Percentiles rank a stretch among this genome's conserved stretches.
These are phyloP conservation scores for Xylariaceae sp. DNA, from an alignment of 2,329 filamentous ascomycete species.

Conservation along the genomic window DNA sequence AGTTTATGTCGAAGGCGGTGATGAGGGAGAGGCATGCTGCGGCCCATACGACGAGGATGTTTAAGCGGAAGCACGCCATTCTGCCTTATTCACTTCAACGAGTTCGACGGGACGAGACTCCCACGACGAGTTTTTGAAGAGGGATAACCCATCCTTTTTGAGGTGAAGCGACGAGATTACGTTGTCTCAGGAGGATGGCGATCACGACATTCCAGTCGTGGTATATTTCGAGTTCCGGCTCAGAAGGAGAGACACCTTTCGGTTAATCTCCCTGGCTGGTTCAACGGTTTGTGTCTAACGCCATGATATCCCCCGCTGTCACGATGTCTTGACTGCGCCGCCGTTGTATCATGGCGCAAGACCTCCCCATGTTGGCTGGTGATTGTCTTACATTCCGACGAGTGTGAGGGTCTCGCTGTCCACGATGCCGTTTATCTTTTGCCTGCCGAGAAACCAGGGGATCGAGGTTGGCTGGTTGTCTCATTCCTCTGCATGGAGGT, in stretches of 20 bases:
- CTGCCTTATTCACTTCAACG: not conserved
- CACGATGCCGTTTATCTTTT: not conserved
- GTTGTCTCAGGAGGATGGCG: not conserved
- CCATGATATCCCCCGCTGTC: not conserved
- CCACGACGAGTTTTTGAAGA: not conserved
- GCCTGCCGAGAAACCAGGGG: too few relatives aligned
- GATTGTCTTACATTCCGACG: not conserved
- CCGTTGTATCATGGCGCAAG: too few relatives aligned
- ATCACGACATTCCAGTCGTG: not conserved
- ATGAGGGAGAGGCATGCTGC: slow-evolving; percentile 10
- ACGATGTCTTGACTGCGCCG: not conserved
- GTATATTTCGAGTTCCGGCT: not conserved
- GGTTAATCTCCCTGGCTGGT: not conserved
- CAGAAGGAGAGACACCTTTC: not conserved
- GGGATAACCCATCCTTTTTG: not conserved
- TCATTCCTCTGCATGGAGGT: not conserved
- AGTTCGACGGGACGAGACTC: not conserved
- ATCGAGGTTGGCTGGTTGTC: not conserved
- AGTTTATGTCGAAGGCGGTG: slow-evolving; percentile 28
- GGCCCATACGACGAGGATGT: slow-evolving; percentile 6
- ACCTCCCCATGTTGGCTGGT: not conserved
- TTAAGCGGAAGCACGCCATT: slow-evolving; percentile 15
- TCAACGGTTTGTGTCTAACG: too few relatives aligned
- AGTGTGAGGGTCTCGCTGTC: not conserved
- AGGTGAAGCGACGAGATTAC: not conserved